These are phyloP conservation scores for Pyrenophora teres DNA, from an alignment of 2,329 filamentous ascomycete genomes.

Conservation along the genomic window DNA sequence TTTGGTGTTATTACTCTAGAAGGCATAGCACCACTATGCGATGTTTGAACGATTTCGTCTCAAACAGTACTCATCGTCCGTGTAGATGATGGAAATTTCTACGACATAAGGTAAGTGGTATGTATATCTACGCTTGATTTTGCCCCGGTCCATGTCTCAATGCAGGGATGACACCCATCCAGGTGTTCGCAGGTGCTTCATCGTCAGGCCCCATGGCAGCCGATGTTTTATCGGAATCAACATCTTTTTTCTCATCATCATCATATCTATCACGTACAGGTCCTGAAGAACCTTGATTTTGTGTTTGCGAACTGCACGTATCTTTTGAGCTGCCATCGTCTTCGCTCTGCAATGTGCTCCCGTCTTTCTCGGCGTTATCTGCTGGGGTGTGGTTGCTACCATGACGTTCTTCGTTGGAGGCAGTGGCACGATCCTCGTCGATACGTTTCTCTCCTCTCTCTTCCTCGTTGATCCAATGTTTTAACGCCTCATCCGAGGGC, in stretches of 20 bases:
- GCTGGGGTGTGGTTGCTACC: not conserved
- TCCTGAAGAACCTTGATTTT: constrained; percentile 1
- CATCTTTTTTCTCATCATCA: constrained; percentile 1
- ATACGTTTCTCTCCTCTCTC: constrained; percentile 25
- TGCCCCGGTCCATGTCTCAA: constrained; percentile 14
- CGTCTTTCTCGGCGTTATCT: constrained; percentile 4
- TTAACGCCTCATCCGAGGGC: constrained; percentile 33
- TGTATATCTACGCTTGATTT: not conserved
- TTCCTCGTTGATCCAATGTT: constrained; percentile 31
- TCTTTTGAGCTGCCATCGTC: not conserved
- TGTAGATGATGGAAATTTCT: too few relatives aligned
- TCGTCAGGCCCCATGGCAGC: constrained; percentile 6
- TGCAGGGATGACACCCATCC: constrained; percentile 15
- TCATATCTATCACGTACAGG: constrained; percentile 10
- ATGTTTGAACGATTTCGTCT: too few relatives aligned
- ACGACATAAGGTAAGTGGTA: too few relatives aligned
- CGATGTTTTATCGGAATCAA: not conserved
- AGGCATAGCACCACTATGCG: too few relatives aligned
- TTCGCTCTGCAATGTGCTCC: constrained; percentile 8
- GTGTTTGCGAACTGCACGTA: not conserved
- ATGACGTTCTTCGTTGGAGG: not conserved
- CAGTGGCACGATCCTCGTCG: constrained; percentile 20
- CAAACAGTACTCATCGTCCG: too few relatives aligned
- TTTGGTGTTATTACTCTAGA: too few relatives aligned
- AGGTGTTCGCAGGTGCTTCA: constrained; percentile 14